Evolutionary conservation across 805 yeast genomes (phyloP), one percentile per base, ranked within the genome.

Genomic region (Hagleromyces aurorensis): DNA sequence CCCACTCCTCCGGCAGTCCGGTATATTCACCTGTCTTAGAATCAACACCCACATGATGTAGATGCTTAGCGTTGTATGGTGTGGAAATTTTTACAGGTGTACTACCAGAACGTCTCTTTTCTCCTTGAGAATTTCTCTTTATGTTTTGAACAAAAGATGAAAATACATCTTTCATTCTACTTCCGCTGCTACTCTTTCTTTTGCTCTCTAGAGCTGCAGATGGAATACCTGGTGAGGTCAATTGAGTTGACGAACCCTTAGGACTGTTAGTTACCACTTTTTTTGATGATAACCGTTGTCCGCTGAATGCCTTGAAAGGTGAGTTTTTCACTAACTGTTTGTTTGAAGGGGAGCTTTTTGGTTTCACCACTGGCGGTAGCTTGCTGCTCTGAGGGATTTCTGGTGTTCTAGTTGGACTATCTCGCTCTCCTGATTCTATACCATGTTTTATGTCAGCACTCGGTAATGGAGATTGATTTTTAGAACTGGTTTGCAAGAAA

Each of bases 1-100:
- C 85, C 98, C 98, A 91, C 48, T 85, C 94, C 16, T 73, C 78
- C 0, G 98, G 98, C 23, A 91, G 63, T 3, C 96, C 97, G 1
- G 91, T 84, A 53, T 80, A 89, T 24, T 82, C 80, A 8, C 96
- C 96, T 13, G 85, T 72, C 39, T 70, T 72, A 4, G 76, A 68
- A 55, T 89, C 96, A 28, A 83, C 78, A 14, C 94, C 96, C 7
- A 91, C 97, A 49, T 91, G 97, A 11, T 91, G 85, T 19, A 85
- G 79, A 50, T 87, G 95, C 49, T 83, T 78, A 11, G 91, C 80
- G 48, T 84, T 85, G 55, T 79, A 85, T 0, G 98, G 98, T 0
- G 85, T 78, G n/a, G 94, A 82, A 29, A 89, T 91, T 42, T 75
- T 75, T 21, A 67, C 45, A 6, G 53, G 29, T 14, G 34, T 36